These are phyloP conservation scores for Fomes fomentarius DNA, from an alignment of 1,284 basidiomycete species.

Conservation along the genomic window DNA sequence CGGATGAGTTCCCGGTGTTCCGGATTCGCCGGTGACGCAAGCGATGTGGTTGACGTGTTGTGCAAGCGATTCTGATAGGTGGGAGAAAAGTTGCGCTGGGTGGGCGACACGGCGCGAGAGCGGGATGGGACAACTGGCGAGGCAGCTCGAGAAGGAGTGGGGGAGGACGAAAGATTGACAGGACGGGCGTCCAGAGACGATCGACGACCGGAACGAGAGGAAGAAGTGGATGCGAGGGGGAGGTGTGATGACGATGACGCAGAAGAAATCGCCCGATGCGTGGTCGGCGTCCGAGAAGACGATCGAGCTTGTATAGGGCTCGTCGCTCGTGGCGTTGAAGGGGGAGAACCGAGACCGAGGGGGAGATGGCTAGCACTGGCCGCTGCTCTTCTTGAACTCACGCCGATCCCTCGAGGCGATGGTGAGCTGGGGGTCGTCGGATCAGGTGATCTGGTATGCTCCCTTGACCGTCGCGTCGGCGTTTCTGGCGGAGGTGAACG, in stretches of 20 bases:
- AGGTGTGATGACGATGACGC: conserved; percentile 39
- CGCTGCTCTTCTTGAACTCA: conserved; percentile 40
- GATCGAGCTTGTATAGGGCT: conserved; percentile 46
- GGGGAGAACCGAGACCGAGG: conserved; percentile 31
- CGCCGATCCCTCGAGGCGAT: conserved; percentile 34
- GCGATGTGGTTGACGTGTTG: conserved; percentile 58
- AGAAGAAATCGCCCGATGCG: conserved; percentile 38
- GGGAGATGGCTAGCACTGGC: conserved; percentile 46
- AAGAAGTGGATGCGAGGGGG: conserved; percentile 39
- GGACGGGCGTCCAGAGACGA: conserved; percentile 36
- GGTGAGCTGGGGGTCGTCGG: conserved; percentile 41
- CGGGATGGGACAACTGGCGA: conserved; percentile 33
- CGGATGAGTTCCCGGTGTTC: conserved; percentile 68
- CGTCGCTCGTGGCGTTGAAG: conserved; percentile 39
- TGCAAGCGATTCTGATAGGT: conserved; percentile 43
- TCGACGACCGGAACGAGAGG: conserved; percentile 29
- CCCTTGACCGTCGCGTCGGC: conserved; percentile 43
- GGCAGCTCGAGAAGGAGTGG: conserved; percentile 28
- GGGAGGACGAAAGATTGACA: conserved; percentile 23
- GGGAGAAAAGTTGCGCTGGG: conserved; percentile 46
- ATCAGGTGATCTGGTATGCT: conserved; percentile 30
- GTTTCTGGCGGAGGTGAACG: conserved; percentile 43
- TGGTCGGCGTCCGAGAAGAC: conserved; percentile 34
- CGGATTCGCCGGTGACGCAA: conserved; percentile 44
- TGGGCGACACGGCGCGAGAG: conserved; percentile 41